These are phyloP conservation scores for Solanum commersonii DNA, from an alignment of 257 asterid species.

Conservation along the genomic window DNA sequence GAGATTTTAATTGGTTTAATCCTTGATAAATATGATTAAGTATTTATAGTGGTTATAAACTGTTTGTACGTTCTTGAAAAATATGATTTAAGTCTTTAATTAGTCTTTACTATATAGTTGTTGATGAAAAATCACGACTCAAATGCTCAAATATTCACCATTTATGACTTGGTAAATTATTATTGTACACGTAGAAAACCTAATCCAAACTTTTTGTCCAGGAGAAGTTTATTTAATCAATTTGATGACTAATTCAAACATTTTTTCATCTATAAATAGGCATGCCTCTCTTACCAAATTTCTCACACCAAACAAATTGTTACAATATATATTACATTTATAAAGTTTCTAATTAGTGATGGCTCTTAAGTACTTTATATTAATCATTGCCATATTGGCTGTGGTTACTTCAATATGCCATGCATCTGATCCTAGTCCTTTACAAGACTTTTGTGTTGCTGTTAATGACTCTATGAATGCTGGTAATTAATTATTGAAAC, in stretches of 20 bases:
- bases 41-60: not conserved
- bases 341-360: not conserved
- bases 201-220: not conserved
- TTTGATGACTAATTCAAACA: not conserved
- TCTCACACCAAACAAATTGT: not conserved
- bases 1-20: too few species aligned
- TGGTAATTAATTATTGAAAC: not conserved
- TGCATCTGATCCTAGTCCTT: not conserved
- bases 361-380: not conserved
- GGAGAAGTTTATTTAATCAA: not conserved
- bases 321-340: too few species aligned
- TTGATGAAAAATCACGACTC: not conserved
- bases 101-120: not conserved
- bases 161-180: not conserved
- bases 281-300: not conserved
- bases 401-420: not conserved
- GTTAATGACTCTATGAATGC: not conserved
- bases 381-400: not conserved
- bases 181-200: not conserved
- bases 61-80: not conserved
- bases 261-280: not conserved
- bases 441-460: not conserved
- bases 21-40: too few species aligned
- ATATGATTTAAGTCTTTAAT: not conserved
- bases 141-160: not conserved